phyloP scores from a whole-genome alignment of 345 rosid species.

The Eucalyptus curtisii region DNA sequence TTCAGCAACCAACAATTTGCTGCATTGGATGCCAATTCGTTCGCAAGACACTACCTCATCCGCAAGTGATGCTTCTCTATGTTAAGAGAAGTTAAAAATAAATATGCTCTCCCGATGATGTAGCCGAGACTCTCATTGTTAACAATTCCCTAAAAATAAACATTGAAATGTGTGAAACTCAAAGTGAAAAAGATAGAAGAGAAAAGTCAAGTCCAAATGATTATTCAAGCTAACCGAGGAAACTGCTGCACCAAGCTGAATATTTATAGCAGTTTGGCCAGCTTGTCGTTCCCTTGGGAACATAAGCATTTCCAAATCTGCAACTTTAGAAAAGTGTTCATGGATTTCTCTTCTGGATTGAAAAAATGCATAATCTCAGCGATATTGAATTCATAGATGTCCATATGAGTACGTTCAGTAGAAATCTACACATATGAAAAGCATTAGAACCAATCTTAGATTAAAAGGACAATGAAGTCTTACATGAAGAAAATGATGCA shows the following conservation, averaged over 20 bases:
- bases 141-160: slow-evolving; percentile 50
- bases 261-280: no score
- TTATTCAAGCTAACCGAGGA: slow-evolving; percentile 28
- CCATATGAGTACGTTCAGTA: no score
- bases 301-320: neutral
- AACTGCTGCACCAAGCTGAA: slow-evolving; percentile 50
- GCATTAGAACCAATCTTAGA: no score
- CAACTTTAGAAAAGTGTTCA: no score
- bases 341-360: no score
- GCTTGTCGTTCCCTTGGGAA: no score
- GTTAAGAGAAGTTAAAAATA: no score
- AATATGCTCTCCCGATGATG: slow-evolving; percentile 60
- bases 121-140: slow-evolving; percentile 88
- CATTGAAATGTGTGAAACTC: neutral
- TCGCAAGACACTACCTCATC: neutral
- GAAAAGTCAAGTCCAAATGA: neutral
- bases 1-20: slow-evolving; percentile 44
- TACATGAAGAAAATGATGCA: no score
- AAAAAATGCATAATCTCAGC: no score
- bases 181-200: slow-evolving; percentile 25
- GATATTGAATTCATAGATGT: fast-evolving
- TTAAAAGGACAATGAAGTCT: no score
- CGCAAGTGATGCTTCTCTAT: slow-evolving; percentile 28
- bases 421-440: no score
- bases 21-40: slow-evolving; percentile 5